Evolutionary conservation across 345 rosid species (phyloP).

Genomic region (Geranium rotundifolium): DNA sequence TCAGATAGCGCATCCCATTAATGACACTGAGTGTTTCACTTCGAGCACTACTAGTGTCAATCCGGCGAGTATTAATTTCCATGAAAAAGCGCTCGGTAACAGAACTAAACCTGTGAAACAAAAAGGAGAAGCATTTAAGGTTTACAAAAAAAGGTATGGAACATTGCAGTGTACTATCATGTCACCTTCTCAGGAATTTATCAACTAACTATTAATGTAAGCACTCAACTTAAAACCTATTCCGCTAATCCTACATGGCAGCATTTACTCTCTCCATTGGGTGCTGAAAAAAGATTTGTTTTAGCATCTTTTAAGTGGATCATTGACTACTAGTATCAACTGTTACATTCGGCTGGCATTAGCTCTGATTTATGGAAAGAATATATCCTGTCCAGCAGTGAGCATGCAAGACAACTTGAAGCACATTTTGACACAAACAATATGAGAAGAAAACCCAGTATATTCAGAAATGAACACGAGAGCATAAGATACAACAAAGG

Average conservation of each 20-base stretch:
- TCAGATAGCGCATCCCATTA: constrained; percentile 97
- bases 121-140: background rate
- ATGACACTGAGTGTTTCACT: constrained; percentile 89
- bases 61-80: constrained; percentile 84
- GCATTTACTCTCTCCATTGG: background rate
- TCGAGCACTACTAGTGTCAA: constrained; percentile 72
- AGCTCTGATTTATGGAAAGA: background rate
- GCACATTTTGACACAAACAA: background rate
- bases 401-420: background rate
- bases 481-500: too few relatives aligned
- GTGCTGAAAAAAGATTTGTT: too few relatives aligned
- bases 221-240: background rate
- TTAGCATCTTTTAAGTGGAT: background rate
- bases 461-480: too few relatives aligned
- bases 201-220: background rate
- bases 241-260: background rate
- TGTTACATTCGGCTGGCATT: background rate
- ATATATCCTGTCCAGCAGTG: background rate
- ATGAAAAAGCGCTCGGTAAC: constrained; percentile 91
- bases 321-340: background rate
- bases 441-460: too few relatives aligned
- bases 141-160: background rate
- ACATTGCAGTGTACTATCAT: background rate
- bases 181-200: background rate
- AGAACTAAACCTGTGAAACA: constrained; percentile 72